Conservation (phyloP, 192 early-diverging fungal species). For the Paraglomus brasilianum region DNA sequence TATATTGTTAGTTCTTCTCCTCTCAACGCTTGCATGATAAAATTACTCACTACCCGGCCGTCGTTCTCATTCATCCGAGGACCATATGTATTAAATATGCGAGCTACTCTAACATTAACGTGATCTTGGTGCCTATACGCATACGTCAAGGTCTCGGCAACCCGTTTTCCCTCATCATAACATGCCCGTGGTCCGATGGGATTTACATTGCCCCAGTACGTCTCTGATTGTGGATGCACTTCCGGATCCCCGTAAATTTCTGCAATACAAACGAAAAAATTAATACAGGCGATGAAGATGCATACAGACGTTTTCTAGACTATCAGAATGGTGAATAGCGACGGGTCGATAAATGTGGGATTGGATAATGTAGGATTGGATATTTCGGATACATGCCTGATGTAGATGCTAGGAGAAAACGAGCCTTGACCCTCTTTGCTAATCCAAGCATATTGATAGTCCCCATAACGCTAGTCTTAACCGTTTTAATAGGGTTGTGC, state of each 20-base stretch:
- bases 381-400: conserved; percentile 53
- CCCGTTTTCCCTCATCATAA: conserved; percentile 86
- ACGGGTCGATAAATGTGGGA: neutral
- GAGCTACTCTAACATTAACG: conserved; percentile 73
- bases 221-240: conserved; percentile 81
- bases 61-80: conserved; percentile 83
- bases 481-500: conserved; percentile 81
- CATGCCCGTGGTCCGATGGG: conserved; percentile 82
- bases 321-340: neutral
- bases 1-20: conserved; percentile 78
- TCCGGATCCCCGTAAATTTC: conserved; percentile 88
- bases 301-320: neutral
- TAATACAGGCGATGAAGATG: neutral
- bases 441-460: conserved; percentile 87
- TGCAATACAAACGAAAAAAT: conserved; percentile 31
- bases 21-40: conserved; percentile 78
- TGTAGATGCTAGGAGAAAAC: conserved; percentile 76
- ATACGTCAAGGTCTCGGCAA: conserved; percentile 82
- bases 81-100: conserved; percentile 81
- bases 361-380: neutral
- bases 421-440: conserved; percentile 76
- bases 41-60: conserved; percentile 83
- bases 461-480: conserved; percentile 82
- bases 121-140: conserved; percentile 72
- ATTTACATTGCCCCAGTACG: conserved; percentile 79